Evolutionary conservation across 2,329 filamentous ascomycete species (phyloP), one percentile per base, ranked within the genome.

Genomic region (Chalaropsis ovoidea): DNA sequence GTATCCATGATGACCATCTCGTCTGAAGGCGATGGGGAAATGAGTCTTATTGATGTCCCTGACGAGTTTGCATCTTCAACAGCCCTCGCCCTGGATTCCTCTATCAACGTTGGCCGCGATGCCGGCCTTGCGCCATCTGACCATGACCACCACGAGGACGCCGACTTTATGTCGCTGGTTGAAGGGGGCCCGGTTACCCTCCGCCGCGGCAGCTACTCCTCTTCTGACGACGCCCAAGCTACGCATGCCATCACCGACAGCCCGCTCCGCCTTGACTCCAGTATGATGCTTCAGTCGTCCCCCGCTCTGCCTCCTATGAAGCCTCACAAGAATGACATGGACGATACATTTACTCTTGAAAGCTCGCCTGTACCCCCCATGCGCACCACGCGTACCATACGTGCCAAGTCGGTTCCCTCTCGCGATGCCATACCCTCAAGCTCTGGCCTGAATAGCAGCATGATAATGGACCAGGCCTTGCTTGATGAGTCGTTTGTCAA

Each of bases 401-500:
- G 66, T 22, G 61, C 64, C 11, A 64, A 64, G 47, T 66, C 68
- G 3, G 61, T 56, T n/a, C 62, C 66, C 11, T 63, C 61, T 60
- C 66, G 56, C 17, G 63, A 67, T 10, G 58, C 39, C 41, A 62
- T 60, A 8, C 43, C 60, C 1, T 62, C 64, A 6, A 61, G 24
- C 27, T 24, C 45, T 19, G 54, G 54, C 22, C 15, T 60, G 27
- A 65, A 58, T 11, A 58, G 54, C 54, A 58, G 54, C 54, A 58
- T 58, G 15, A 58, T 5, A 76, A 79, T 24, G 74, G 77, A 39
- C 42, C 54, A 65, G 13, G 35, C 39, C 42, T 6, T 63, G 27
- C 27, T 41, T 2, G 54, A 65, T 42, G 64, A 65, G 41, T 79
- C 78, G 0, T 78, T 77, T 27, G 69, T 76, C 3, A 78, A 80